Evolutionary conservation across 306 rosid genomes (phyloP).

Genomic region (Erythrophleum fordii): DNA sequence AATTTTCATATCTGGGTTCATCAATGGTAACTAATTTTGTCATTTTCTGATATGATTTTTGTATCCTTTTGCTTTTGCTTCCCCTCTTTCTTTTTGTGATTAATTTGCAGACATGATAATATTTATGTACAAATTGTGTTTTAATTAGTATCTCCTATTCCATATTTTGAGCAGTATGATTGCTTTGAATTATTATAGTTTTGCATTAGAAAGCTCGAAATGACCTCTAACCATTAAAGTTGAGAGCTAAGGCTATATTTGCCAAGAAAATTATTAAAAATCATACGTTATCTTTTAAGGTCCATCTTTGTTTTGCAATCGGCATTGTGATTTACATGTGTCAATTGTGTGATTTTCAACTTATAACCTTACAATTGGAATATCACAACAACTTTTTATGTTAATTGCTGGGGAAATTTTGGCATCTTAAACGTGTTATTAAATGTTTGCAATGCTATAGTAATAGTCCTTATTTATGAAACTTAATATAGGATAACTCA

Average conservation of each 20-base stretch:
- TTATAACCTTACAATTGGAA: background rate
- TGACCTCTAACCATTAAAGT: slow-evolving; percentile 76
- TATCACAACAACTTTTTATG: slow-evolving; percentile 1
- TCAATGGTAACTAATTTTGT: too few relatives aligned
- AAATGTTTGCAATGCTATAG: too few relatives aligned
- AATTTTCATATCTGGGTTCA: too few relatives aligned
- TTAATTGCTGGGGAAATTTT: too few relatives aligned
- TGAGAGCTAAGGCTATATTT: slow-evolving; percentile 94
- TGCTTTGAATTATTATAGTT: slow-evolving; percentile 70
- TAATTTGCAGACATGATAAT: slow-evolving; percentile 6
- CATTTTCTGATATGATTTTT: too few relatives aligned
- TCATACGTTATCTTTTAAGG: slow-evolving; percentile 92
- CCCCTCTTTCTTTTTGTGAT: background rate
- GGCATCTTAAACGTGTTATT: too few relatives aligned
- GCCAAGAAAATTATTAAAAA: slow-evolving; percentile 83
- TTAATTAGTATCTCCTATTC: slow-evolving; percentile 13
- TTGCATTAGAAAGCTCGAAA: slow-evolving; percentile 81
- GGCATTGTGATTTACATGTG: slow-evolving; percentile 2
- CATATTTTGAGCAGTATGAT: slow-evolving; percentile 30
- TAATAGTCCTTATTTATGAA: too few relatives aligned
- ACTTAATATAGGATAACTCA: background rate
- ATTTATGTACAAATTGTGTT: background rate
- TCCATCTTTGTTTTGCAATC: too few relatives aligned
- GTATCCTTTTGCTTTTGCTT: background rate
- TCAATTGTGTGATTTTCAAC: background rate